Base-by-base conservation (phyloP, 2,329 filamentous ascomycete species). In the Penicillium brevicompactum region DNA sequence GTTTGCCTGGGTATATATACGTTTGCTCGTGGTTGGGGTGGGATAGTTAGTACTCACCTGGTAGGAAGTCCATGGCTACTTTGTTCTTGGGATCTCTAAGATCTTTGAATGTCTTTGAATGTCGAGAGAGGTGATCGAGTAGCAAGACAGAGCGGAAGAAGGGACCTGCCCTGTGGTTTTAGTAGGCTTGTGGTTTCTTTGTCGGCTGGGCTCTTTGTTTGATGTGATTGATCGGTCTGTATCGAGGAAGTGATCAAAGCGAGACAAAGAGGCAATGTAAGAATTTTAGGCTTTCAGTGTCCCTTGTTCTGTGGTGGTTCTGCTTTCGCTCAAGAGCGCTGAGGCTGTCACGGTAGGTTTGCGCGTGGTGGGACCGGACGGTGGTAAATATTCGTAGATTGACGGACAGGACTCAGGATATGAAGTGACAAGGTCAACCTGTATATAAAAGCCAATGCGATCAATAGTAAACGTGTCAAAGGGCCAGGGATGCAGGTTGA, bases 61-160 rank as follows among this genome's bases (percentile, higher is more conserved):
- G 62, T 24, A 65, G 52, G 45, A 59, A 50, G 22, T 65, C 62
- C 62, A 65, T 64, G 40, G 8, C 45, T 32, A 14, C 11, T 40
- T 14, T 18, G n/a, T 45, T 10, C 14, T 48, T 40, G 13, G 27
- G 21, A 27, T 24, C 13, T 40, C 14, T 45, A 14, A 40, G 34
- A 22, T 9, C 30, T 16, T 43, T 34, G 4, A 7, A 5, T 30
- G n/a, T 32, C 10, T 32, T 47, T 52, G 27, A 31, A 47, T 21
- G 4, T 38, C 31, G 18, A 51, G 24, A 34, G 8, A 21, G 11
- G 24, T 43, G n/a, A 13, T 46, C 27, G 42, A 51, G 42, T 5
- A 40, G 27, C 16, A 31, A 32, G 14, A 44, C 31, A 30, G 9
- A 8, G 42, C 16, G 27, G 21, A 13, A 14, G 18, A 24, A 37